Evolutionary conservation across 2,329 filamentous ascomycete genomes (phyloP).

Genomic region (Metarhizium album): DNA sequence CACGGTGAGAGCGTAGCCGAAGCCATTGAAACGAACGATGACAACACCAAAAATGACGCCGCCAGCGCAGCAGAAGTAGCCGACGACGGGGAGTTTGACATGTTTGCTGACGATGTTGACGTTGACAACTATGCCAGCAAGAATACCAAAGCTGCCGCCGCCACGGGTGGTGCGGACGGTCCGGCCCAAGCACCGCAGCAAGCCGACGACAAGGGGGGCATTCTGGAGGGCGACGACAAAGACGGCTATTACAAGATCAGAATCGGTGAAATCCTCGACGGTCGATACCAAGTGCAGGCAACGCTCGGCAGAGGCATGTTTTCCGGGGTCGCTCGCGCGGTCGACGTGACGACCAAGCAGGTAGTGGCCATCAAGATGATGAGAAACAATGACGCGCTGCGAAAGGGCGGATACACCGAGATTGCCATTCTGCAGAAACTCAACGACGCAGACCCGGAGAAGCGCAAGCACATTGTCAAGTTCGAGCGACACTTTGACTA

Average conservation of each 20-base stretch:
- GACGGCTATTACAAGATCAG: constrained; percentile 97
- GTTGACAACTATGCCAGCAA: constrained; percentile 53
- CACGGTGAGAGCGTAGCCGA: constrained; percentile 29
- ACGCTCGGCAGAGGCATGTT: constrained; percentile 92
- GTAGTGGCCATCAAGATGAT: constrained; percentile 97
- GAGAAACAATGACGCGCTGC: constrained; percentile 86
- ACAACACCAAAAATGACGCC: constrained; percentile 1
- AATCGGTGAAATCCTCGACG: constrained; percentile 79
- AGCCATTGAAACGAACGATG: constrained; percentile 1
- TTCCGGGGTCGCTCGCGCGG: constrained; percentile 84
- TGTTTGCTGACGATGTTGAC: constrained; percentile 78
- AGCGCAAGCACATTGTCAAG: constrained; percentile 84
- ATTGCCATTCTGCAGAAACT: constrained; percentile 87
- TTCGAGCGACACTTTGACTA: constrained; percentile 85
- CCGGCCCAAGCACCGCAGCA: constrained; percentile 40
- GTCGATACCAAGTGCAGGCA: constrained; percentile 80
- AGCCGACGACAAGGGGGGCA: constrained; percentile 59
- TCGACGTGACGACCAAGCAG: constrained; percentile 62
- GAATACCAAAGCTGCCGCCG: constrained; percentile 26
- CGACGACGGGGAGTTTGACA: constrained; percentile 66
- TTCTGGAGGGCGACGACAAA: constrained; percentile 85
- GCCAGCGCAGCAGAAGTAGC: constrained; percentile 39
- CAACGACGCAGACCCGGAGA: constrained; percentile 72
- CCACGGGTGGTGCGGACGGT: constrained; percentile 30
- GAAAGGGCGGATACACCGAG: constrained; percentile 87